These are phyloP conservation scores for Hypoxylon trugodes DNA, from an alignment of 495 filamentous ascomycete species.

Conservation along the genomic window DNA sequence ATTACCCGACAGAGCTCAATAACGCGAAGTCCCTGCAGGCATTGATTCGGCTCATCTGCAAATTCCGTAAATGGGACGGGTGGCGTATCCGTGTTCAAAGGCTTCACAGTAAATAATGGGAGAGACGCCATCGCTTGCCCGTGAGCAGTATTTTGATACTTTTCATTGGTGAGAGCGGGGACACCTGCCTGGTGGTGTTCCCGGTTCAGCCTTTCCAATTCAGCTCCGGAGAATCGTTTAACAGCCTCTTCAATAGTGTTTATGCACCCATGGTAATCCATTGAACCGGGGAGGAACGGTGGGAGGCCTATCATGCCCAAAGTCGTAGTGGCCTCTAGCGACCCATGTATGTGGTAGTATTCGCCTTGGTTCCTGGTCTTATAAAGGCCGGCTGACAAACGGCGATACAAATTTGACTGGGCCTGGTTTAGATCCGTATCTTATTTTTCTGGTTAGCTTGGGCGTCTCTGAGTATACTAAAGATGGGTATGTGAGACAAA, in stretches of 20 bases:
- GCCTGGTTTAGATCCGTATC: constrained; percentile 76
- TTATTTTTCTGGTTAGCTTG: constrained; percentile 46
- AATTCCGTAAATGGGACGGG: constrained; percentile 60
- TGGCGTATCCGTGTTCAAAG: constrained; percentile 56
- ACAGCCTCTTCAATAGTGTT: constrained; percentile 72
- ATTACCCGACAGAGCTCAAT: constrained; percentile 75
- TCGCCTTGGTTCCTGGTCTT: constrained; percentile 68
- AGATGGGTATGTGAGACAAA: constrained; percentile 46
- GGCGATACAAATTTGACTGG: constrained; percentile 74
- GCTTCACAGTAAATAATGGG: constrained; percentile 62
- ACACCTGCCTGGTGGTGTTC: constrained; percentile 71
- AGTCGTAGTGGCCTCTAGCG: constrained; percentile 72
- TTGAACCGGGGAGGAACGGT: constrained; percentile 67
- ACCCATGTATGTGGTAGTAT: constrained; percentile 83
- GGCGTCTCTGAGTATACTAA: constrained; percentile 2
- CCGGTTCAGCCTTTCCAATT: constrained; percentile 72
- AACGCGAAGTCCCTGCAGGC: constrained; percentile 65
- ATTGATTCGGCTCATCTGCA: constrained; percentile 56
- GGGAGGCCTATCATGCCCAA: constrained; percentile 77
- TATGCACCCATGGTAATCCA: constrained; percentile 71
- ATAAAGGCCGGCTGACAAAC: constrained; percentile 80
- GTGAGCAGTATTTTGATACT: constrained; percentile 69
- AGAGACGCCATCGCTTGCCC: constrained; percentile 54
- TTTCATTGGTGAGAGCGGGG: constrained; percentile 68
- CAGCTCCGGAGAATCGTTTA: constrained; percentile 65